These are phyloP conservation scores for Metschnikowia drakensbergensis DNA, from an alignment of 805 yeast species.

Conservation along the genomic window DNA sequence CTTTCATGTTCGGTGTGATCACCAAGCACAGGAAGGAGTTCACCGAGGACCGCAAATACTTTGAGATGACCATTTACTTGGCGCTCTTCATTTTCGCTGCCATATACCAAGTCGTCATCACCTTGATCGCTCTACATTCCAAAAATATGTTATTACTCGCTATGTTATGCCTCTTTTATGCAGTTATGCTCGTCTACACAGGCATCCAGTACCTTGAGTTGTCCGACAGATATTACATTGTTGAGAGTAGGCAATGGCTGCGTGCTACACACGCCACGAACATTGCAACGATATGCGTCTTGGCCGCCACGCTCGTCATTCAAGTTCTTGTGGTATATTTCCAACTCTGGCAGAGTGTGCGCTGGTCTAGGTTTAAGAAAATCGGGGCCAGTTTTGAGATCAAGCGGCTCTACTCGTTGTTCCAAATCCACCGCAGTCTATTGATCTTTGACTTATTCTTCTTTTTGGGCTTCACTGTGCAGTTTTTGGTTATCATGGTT, in stretches of 20 bases:
- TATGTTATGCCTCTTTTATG: slow-evolving; percentile 38
- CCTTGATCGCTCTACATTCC: slow-evolving; percentile 35
- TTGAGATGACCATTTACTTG: slow-evolving; percentile 38
- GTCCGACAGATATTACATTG: slow-evolving; percentile 20
- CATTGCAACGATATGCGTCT: slow-evolving; percentile 41
- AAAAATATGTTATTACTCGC: slow-evolving; percentile 40
- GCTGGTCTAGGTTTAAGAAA: slow-evolving; percentile 46
- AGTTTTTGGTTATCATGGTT: slow-evolving; percentile 45
- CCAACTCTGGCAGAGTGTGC: slow-evolving; percentile 37
- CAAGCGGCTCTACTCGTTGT: slow-evolving; percentile 32
- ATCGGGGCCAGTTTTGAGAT: slow-evolving; percentile 45
- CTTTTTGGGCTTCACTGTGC: slow-evolving; percentile 48
- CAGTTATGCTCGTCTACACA: slow-evolving; percentile 43
- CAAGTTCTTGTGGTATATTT: slow-evolving; percentile 28
- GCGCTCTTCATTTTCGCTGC: slow-evolving; percentile 48
- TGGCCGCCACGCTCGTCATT: slow-evolving; percentile 33
- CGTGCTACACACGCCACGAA: slow-evolving; percentile 35
- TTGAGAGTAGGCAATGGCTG: slow-evolving; percentile 23
- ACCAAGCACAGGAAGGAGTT: slow-evolving; percentile 26
- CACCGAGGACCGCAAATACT: slow-evolving; percentile 20
- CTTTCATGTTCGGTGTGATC: slow-evolving; percentile 37
- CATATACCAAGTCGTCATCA: slow-evolving; percentile 37
- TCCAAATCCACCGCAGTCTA: slow-evolving; percentile 39
- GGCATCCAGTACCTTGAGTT: slow-evolving; percentile 46
- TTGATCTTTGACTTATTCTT: slow-evolving; percentile 44